phyloP scores from a whole-genome alignment of 148 eudicot species.

The Polygonum maritimum region DNA sequence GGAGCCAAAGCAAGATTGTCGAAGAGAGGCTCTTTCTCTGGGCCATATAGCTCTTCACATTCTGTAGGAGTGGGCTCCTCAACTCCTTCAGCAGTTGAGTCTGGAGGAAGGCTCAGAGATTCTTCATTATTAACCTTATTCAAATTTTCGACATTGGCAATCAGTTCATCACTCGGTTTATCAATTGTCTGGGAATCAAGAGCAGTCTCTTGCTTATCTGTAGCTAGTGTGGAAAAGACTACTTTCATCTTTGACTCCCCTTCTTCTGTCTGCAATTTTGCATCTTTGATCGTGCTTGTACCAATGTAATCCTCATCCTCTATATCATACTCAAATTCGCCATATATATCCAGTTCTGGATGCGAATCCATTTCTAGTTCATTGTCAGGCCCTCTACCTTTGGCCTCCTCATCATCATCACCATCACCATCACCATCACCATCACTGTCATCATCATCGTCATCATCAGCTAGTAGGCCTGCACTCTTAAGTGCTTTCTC shows the following conservation, averaged over 20 bases:
- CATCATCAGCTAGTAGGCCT: conserved; percentile 62
- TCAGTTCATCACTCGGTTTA: conserved; percentile 2
- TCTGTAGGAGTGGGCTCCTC: conserved; percentile 57
- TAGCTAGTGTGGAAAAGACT: conserved; percentile 55
- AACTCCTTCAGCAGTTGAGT: conserved; percentile 29
- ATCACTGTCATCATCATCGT: conserved; percentile 35
- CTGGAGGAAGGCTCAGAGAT: conserved; percentile 19
- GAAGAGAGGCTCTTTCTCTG: conserved; percentile 60
- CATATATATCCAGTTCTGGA: conserved; percentile 87
- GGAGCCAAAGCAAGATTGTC: conserved; percentile 17
- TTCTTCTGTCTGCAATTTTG: conserved; percentile 39
- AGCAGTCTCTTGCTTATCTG: conserved; percentile 18
- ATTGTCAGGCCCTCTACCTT: conserved; percentile 40
- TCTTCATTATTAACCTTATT: conserved; percentile 14
- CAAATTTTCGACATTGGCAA: conserved; percentile 16
- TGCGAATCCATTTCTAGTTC: conserved; percentile 66
- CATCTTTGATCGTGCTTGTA: conserved; percentile 33
- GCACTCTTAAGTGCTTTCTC: conserved; percentile 78
- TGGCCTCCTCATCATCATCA: conserved; percentile 17
- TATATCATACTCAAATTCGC: conserved; percentile 87
- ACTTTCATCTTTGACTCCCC: conserved; percentile 63
- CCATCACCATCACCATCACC: conserved; percentile 13
- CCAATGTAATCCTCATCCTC: conserved; percentile 73
- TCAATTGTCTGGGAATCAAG: conserved; percentile 19
- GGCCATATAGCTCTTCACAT: conserved; percentile 89